Percentiles rank a stretch among this genome's conserved stretches.
phyloP scores from a whole-genome alignment of 176 grass and related monocot genomes.

The Guadua angustifolia region DNA sequence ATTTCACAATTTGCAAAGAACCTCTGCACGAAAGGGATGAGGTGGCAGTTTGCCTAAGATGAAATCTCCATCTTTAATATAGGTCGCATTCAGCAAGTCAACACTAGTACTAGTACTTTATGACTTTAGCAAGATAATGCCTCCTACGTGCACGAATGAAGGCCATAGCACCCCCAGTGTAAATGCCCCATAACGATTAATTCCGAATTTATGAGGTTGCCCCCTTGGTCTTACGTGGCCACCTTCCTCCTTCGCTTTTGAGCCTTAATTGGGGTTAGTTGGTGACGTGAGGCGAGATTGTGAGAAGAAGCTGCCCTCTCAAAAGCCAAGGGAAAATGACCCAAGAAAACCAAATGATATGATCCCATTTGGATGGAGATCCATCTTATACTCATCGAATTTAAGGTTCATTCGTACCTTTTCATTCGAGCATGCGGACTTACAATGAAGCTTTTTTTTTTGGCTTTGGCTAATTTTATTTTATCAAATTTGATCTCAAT shows the following conservation, averaged over 20 bases:
- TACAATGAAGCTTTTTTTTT: too few species aligned
- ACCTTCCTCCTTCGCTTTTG: neutral
- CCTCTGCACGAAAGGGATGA: too few species aligned
- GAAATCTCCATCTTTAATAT: too few species aligned
- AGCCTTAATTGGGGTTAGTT: conserved; percentile 36
- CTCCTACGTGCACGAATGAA: conserved; percentile 30
- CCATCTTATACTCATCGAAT: neutral
- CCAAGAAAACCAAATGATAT: neutral
- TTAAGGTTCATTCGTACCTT: neutral
- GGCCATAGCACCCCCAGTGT: conserved; percentile 19
- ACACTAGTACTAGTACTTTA: neutral
- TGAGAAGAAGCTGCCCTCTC: neutral
- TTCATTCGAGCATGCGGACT: neutral
- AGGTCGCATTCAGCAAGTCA: neutral
- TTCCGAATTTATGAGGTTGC: neutral
- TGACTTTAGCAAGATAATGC: neutral
- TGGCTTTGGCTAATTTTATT: too few species aligned
- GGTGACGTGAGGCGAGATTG: conserved; percentile 31
- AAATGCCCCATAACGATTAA: conserved; percentile 12
- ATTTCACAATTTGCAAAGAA: too few species aligned
- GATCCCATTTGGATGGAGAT: neutral
- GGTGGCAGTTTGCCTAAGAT: too few species aligned
- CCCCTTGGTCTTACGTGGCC: conserved; percentile 29
- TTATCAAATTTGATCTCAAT: neutral
- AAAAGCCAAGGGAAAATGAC: conserved; percentile 38